Base-by-base conservation (phyloP, 495 filamentous ascomycete genomes). In the Ascodesmis nigricans region DNA sequence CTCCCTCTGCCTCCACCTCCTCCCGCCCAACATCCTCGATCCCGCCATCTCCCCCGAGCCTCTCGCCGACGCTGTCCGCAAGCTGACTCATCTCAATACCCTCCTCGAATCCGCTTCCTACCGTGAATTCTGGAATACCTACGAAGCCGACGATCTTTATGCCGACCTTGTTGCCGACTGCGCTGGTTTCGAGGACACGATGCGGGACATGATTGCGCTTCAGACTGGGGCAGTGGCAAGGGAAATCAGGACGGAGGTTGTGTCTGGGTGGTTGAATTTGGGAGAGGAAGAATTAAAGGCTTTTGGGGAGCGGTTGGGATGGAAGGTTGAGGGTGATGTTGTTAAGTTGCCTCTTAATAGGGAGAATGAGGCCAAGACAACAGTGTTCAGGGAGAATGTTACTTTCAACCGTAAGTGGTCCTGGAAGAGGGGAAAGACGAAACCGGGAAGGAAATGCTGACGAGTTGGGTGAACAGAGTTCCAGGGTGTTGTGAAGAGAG, bases 331-430 rank as follows among this genome's bases (percentile, higher is more conserved):
- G 22, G 64, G 61, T 8, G 58, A 49, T 21, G 59, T 70, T 18
- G 68, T 84, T 33, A 71, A 69, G 55, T 66, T 84, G 21, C 87
- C 90, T 30, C 62, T 75, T 52, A 99, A 95, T 56, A 76, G 87
- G 56, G 90, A 99, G 65, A 99, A 99, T 57, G 83, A 95, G 69
- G 90, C 80, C 19, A 83, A 87, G 65, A 84, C 83, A 48, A 79
- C 80, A 26, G 78, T 93, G 46, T 82, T 91, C 52, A 70, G 84
- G 56, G 90, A 99, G 64, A 80, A 81, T 42, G 90, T 99, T 30
- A 77, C 78, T 61, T 81, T 99, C 39, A 84, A 91, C 35, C 81
- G 71, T 61, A 52, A 55, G 61, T 55, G 44, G 28, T 20, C 35
- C 33, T 30, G 30, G 29, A 19, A 7, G 27, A 7, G 13, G 18